Evolutionary conservation across 306 rosid species (phyloP), one percentile per base, ranked within the genome.

Genomic region (Castanea crenata): DNA sequence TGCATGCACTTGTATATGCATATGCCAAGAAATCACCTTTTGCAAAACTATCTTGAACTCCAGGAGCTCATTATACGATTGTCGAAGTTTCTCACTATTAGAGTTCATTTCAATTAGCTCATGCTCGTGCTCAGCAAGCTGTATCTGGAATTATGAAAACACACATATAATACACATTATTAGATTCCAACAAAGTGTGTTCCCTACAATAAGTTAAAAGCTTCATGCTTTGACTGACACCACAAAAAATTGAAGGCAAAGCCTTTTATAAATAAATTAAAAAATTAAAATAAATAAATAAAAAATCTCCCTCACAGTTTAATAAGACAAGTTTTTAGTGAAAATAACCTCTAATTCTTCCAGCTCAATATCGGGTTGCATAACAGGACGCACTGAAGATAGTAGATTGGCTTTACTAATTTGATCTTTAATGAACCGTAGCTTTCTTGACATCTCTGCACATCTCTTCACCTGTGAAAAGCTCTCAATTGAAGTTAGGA

Each of bases 381-480:
- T 78, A 63, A 81, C 91, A 63, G 91, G 89, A 56, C 23, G 90
- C 67, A 81, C 49, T 77, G 98, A 83, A 41, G 94, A 76, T 69
- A 89, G 69, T 54, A 91, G 81, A 80, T 94, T 94, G 63, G 96
- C 97, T 88, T 91, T 96, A 88, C 77, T 81, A 78, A 93, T 90
- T 89, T 96, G 98, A 85, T 96, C 99, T 86, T 92, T 96, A 79
- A 93, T 87, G 82, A 96, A 89, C 19, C 97, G 88, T 69, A 96
- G 87, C 89, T 93, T 96, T 84, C 99, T 91, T 80, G 93, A 93
- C 99, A 96, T 96, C 86, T 96, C 99, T 49, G 94, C 97, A 88
- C 99, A 96, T 78, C 98, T 89, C 87, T 96, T 96, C 73, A 96
- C 99, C 99, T 96, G 87, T 73, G 71, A 73, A 84, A 80, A 74